Evolutionary conservation across 2,329 filamentous ascomycete species (phyloP).

Genomic region (Penicillium paneum): DNA sequence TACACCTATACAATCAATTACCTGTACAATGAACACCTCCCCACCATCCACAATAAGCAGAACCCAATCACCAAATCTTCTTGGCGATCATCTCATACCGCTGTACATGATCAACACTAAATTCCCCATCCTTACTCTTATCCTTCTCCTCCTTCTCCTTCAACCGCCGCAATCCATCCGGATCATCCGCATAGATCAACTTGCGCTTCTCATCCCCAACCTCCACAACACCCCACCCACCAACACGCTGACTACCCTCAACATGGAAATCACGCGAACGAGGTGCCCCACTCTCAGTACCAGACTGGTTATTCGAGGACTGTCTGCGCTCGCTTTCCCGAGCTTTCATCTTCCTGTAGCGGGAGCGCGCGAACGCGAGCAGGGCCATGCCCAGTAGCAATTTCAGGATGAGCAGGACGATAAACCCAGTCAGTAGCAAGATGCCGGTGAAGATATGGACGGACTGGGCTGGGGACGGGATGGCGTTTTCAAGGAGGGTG

Average conservation of each 20-base stretch:
- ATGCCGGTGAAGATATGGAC: constrained; percentile 62
- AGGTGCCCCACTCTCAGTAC: constrained; percentile 15
- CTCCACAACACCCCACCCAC: constrained; percentile 81
- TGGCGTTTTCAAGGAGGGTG: constrained; percentile 40
- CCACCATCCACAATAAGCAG: neutral
- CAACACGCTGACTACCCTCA: constrained; percentile 70
- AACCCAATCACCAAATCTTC: constrained; percentile 73
- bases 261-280: constrained; percentile 53
- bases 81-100: constrained; percentile 96
- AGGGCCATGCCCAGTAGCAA: constrained; percentile 85
- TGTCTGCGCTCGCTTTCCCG: constrained; percentile 48
- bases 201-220: constrained; percentile 81
- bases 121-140: constrained; percentile 53
- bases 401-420: constrained; percentile 80
- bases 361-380: constrained; percentile 70
- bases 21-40: neutral
- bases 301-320: neutral
- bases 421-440: constrained; percentile 79
- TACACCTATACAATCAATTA: neutral
- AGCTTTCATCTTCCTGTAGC: constrained; percentile 77
- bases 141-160: constrained; percentile 63
- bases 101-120: constrained; percentile 64
- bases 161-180: constrained; percentile 62
- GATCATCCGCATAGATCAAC: constrained; percentile 84
- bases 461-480: constrained; percentile 42